Evolutionary conservation across 2,329 filamentous ascomycete species (phyloP), one percentile per base, ranked within the genome.

Genomic region (Aurifilum marmelostoma): DNA sequence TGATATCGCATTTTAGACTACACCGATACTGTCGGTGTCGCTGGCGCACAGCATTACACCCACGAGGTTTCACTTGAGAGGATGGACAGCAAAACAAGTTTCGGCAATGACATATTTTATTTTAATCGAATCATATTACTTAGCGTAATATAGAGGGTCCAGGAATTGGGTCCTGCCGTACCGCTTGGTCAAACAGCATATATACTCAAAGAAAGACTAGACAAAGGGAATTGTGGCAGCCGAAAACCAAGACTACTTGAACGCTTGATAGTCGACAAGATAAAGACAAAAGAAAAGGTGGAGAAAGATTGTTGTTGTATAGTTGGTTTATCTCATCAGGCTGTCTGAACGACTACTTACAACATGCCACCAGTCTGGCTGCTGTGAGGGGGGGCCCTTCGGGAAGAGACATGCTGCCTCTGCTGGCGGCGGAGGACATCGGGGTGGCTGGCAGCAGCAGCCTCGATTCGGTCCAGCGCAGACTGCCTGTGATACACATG

Each of bases 391-490:
- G 16, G 7, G 2, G 32, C 16, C 56, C 9, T 59, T 24, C 32
- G 56, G 8, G 32, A 21, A 14, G 32, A 21, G 7, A 0, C 56
- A 8, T 59, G 24, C 24, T 59, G 24, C 24, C 12, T 29, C 12
- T n/a, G 56, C 12, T n/a, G 56, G 29, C 56, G 16, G 52, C 52
- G 52, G 52, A 56, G 52, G 27, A 59, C 56, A 37, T 59, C 21
- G 1, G 56, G 56, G 56, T 59, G 56, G 32, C 32, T 37, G 21
- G 56, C 56, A 37, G 56, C 56, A 37, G 18, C 56, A n/a, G 21
- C 56, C 56, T 59, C 56, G 21, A 59, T 37, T 8, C 32, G 21
- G 32, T 59, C 32, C 6, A 34, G 32, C 2, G 32, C 1, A 37
- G 56, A 37, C 21, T 59, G 56, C 16, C 18, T 59, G 24, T 29